These are phyloP conservation scores for Cucurbita pepo DNA, from an alignment of 306 rosid species.

Conservation along the genomic window DNA sequence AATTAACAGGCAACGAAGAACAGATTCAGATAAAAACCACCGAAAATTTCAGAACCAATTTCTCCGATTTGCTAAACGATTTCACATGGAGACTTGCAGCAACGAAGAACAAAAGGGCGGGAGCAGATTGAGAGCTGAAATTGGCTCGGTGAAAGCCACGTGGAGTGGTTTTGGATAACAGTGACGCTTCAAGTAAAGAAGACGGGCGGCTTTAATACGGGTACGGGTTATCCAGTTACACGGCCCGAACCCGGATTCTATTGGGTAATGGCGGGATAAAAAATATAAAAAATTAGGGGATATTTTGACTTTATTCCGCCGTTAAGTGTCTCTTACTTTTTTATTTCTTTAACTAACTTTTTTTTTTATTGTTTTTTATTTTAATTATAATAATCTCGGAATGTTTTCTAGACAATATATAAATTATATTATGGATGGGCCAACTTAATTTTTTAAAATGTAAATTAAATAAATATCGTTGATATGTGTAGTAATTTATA, in stretches of 20 bases:
- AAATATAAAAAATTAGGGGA: not conserved
- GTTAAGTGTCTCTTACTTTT: not conserved
- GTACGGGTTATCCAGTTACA: not conserved
- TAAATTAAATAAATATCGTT: too few species aligned
- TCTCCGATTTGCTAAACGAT: not conserved
- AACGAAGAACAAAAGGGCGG: not conserved
- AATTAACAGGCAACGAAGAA: not conserved
- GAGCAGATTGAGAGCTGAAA: not conserved
- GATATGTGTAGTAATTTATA: too few species aligned
- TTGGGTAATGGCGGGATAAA: not conserved
- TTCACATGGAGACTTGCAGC: slow-evolving; percentile 10
- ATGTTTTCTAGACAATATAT: not conserved
- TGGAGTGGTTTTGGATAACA: slow-evolving; percentile 47
- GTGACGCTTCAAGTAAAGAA: not conserved
- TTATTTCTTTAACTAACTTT: not conserved
- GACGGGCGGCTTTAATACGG: not conserved
- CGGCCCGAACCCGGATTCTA: not conserved
- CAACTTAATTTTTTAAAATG: too few species aligned
- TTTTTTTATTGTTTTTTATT: not conserved
- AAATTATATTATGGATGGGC: too few species aligned
- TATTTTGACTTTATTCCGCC: not conserved
- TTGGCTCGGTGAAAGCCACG: slow-evolving; percentile 42
- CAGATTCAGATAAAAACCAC: not conserved
- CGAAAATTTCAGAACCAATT: not conserved
- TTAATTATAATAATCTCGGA: not conserved